phyloP scores from a whole-genome alignment of 2,329 filamentous ascomycete genomes.

The Colletotrichum sp. region DNA sequence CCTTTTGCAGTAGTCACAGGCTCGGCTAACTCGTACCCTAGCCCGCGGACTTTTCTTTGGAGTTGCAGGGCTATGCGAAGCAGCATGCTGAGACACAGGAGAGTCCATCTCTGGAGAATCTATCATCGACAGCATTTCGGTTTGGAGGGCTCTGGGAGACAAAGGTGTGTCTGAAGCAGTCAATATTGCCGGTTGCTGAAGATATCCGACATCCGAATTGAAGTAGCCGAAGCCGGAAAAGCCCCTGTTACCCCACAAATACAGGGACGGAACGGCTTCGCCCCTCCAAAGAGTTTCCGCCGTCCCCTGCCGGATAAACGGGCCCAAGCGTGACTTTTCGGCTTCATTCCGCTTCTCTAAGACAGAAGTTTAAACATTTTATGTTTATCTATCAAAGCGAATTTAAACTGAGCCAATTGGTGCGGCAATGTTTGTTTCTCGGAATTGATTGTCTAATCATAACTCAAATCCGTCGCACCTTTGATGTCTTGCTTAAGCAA shows the following conservation, averaged over 20 bases:
- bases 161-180: neutral
- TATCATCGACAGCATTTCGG: neutral
- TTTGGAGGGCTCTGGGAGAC: neutral
- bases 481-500: neutral
- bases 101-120: neutral
- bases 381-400: neutral
- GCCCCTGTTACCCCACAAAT: neutral
- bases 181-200: neutral
- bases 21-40: neutral
- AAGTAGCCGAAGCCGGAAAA: neutral
- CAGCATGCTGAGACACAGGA: neutral
- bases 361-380: neutral
- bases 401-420: neutral
- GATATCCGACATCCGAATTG: neutral
- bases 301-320: neutral
- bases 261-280: neutral
- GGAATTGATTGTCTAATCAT: neutral
- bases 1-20: neutral
- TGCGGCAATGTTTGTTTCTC: neutral
- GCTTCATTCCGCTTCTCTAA: neutral
- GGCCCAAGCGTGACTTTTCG: neutral
- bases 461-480: neutral
- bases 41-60: neutral
- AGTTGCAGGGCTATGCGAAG: neutral
- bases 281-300: neutral